phyloP scores from a whole-genome alignment of 331 rosid genomes.

The Phaseolus coccineus region DNA sequence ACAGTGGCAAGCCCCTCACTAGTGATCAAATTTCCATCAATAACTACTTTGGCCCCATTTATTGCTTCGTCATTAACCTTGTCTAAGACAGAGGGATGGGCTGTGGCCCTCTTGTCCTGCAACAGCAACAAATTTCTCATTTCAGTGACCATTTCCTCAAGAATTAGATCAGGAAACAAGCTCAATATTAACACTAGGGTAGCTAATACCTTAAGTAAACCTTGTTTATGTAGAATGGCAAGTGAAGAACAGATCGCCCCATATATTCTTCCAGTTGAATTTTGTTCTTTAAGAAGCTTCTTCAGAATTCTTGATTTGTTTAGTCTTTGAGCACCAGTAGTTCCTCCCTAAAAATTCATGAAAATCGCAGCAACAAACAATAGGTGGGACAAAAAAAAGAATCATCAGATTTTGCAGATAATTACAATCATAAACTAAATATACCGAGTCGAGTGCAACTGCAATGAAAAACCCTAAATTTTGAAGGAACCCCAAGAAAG shows the following conservation, averaged over 20 bases:
- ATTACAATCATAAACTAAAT: conserved; percentile 23
- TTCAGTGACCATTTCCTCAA: conserved; percentile 15
- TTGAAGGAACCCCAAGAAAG: conserved; percentile 13
- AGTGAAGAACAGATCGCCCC: conserved; percentile 85
- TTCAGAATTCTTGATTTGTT: conserved; percentile 76
- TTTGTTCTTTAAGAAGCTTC: conserved; percentile 83
- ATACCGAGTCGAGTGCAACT: background rate
- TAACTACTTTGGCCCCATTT: conserved; percentile 69
- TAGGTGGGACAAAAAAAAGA: conserved; percentile 22
- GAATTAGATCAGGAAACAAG: conserved; percentile 35
- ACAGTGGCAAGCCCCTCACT: conserved; percentile 76
- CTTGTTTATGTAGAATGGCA: conserved; percentile 69
- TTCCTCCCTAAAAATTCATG: conserved; percentile 72
- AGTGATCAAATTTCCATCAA: conserved; percentile 91
- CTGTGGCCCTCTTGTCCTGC: conserved; percentile 76
- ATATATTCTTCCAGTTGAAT: conserved; percentile 67
- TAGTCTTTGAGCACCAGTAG: conserved; percentile 63
- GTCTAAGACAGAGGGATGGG: conserved; percentile 60
- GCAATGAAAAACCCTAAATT: background rate
- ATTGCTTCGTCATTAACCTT: conserved; percentile 52
- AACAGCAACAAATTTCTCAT: conserved; percentile 18
- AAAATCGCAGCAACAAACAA: conserved; percentile 35
- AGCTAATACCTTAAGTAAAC: conserved; percentile 78
- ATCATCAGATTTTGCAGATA: conserved; percentile 23
- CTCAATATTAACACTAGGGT: conserved; percentile 17